Conservation (phyloP, 139 green algal genomes). For the Ettlia oleoabundans region DNA sequence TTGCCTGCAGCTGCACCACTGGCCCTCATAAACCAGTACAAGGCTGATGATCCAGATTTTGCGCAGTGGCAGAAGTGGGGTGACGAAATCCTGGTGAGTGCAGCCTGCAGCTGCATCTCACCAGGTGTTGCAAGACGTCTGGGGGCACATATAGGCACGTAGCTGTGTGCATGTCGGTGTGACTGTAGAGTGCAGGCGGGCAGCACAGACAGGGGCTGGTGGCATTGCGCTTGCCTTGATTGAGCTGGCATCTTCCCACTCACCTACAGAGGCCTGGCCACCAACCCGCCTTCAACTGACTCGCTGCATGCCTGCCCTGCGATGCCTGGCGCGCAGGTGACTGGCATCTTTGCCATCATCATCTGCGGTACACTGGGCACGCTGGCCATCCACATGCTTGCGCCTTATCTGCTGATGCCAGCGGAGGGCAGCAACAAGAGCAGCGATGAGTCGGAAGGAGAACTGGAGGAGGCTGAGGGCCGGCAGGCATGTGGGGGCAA, state of each 20-base stretch:
- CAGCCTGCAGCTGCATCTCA: no score
- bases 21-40: constrained; percentile 54
- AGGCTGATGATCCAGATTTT: constrained; percentile 7
- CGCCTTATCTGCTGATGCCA: constrained; percentile 49
- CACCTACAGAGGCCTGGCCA: no score
- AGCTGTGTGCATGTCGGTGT: no score
- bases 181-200: no score
- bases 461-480: neutral
- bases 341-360: constrained; percentile 77
- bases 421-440: neutral
- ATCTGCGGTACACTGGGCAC: constrained; percentile 71
- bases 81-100: constrained; percentile 59
- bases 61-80: constrained; percentile 52
- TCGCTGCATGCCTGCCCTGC: neutral
- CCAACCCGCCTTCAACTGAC: no score
- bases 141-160: no score
- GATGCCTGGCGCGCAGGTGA: constrained; percentile 17
- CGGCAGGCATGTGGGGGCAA: neutral
- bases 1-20: constrained; percentile 33
- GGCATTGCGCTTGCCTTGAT: neutral
- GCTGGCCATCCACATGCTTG: constrained; percentile 54
- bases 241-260: neutral
- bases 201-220: no score
- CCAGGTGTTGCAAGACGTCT: no score
- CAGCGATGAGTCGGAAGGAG: neutral